These are phyloP conservation scores for Erodium trifolium DNA, from an alignment of 441 rosid species.

Conservation along the genomic window DNA sequence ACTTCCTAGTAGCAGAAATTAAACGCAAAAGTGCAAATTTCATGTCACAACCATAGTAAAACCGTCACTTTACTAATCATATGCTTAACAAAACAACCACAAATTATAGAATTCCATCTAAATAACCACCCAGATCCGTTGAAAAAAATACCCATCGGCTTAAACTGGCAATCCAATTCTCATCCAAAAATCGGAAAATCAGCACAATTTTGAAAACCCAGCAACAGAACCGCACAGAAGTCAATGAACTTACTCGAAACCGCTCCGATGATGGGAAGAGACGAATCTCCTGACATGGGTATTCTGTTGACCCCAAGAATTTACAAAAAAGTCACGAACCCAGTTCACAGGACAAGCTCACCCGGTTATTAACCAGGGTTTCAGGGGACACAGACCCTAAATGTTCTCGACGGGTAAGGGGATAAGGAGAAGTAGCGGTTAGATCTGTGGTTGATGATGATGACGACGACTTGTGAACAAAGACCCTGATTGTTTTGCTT, in stretches of 20 bases:
- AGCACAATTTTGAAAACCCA: conserved; percentile 6
- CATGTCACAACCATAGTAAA: background rate
- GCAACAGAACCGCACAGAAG: background rate
- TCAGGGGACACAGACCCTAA: conserved; percentile 15
- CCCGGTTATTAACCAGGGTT: background rate
- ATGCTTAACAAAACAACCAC: background rate
- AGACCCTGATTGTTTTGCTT: conserved; percentile 11
- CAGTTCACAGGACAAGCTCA: conserved; percentile 14
- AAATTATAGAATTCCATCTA: background rate
- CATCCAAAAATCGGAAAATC: background rate
- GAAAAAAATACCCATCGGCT: background rate
- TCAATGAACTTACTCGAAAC: conserved; percentile 35
- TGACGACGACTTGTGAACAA: conserved; percentile 44
- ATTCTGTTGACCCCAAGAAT: conserved; percentile 17
- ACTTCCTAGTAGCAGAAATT: conserved; percentile 2
- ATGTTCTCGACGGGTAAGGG: background rate
- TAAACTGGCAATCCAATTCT: conserved; percentile 6
- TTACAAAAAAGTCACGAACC: conserved; percentile 14
- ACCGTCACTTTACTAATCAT: background rate
- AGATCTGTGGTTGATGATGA: conserved; percentile 36
- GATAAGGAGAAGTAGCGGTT: conserved; percentile 12
- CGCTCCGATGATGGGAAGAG: conserved; percentile 27
- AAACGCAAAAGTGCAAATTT: background rate
- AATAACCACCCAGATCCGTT: conserved; percentile 20
- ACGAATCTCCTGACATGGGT: conserved; percentile 41